phyloP scores from a whole-genome alignment of 2,329 filamentous ascomycete genomes.

The Polytolypa hystricis region DNA sequence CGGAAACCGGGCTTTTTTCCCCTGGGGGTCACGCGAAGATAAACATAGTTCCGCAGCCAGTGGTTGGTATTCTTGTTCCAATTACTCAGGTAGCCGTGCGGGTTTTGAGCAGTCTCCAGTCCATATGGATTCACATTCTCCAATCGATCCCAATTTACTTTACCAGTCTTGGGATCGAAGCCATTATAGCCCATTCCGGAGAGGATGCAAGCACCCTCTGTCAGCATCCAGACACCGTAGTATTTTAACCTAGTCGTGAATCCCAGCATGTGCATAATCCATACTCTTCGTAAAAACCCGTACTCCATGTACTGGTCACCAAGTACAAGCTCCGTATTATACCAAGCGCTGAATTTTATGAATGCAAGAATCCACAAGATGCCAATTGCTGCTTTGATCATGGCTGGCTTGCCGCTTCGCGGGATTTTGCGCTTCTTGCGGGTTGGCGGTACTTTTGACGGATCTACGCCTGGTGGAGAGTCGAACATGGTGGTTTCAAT shows the following conservation, averaged over 20 bases:
- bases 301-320: constrained; percentile 56
- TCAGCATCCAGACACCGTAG: constrained; percentile 89
- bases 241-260: constrained; percentile 81
- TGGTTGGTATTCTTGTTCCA: constrained; percentile 99
- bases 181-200: constrained; percentile 91
- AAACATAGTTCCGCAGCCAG: constrained; percentile 93
- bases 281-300: constrained; percentile 60
- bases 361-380: constrained; percentile 71
- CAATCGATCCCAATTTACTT: constrained; percentile 78
- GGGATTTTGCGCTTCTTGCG: constrained; percentile 88
- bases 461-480: constrained; percentile 67
- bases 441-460: constrained; percentile 71
- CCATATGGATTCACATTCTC: constrained; percentile 79
- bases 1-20: constrained; percentile 95
- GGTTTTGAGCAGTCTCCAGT: constrained; percentile 86
- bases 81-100: constrained; percentile 75
- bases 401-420: constrained; percentile 74
- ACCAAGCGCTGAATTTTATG: constrained; percentile 59
- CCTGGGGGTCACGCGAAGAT: constrained; percentile 84
- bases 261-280: constrained; percentile 72
- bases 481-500: constrained; percentile 94
- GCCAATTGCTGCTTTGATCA: constrained; percentile 61
- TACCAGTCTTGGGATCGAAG: constrained; percentile 71
- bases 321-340: constrained; percentile 53
- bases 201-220: constrained; percentile 89